Conservation (phyloP, 2,329 filamentous ascomycete species). For the Scedosporium dehoogii region DNA sequence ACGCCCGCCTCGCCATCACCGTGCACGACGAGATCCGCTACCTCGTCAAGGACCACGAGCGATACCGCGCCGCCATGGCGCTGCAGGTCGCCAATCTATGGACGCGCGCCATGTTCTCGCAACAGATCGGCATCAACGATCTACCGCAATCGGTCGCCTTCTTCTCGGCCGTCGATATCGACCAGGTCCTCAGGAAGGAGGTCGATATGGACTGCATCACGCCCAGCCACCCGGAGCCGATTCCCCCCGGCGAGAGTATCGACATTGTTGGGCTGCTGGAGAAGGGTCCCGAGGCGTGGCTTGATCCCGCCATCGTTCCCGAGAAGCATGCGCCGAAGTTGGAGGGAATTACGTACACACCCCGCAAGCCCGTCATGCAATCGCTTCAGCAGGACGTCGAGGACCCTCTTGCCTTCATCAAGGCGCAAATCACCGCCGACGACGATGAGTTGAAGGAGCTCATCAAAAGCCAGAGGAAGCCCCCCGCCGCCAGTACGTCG, state of each 20-base stretch:
- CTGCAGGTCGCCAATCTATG: slow-evolving; percentile 90
- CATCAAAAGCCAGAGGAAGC: slow-evolving; percentile 45
- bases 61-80: slow-evolving; percentile 83
- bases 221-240: slow-evolving; percentile 69
- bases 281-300: slow-evolving; percentile 56
- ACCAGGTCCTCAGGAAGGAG: slow-evolving; percentile 92
- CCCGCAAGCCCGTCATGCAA: slow-evolving; percentile 73
- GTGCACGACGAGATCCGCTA: slow-evolving; percentile 98
- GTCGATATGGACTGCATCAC: slow-evolving; percentile 97
- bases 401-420: slow-evolving; percentile 55
- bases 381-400: slow-evolving; percentile 41
- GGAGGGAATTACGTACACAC: slow-evolving; percentile 55
- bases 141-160: slow-evolving; percentile 90
- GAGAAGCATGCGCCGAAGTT: slow-evolving; percentile 41
- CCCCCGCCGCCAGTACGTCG: not conserved
- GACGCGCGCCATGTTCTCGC: slow-evolving; percentile 94
- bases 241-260: slow-evolving; percentile 75
- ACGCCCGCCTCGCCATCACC: slow-evolving; percentile 80
- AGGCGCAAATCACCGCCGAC: slow-evolving; percentile 69
- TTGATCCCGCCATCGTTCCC: slow-evolving; percentile 57
- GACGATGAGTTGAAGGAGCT: slow-evolving; percentile 68
- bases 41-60: slow-evolving; percentile 73
- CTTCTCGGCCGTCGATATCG: slow-evolving; percentile 92
- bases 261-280: slow-evolving; percentile 72
- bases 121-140: slow-evolving; percentile 93